Percentiles rank a stretch among this genome's conserved stretches.
phyloP scores from a whole-genome alignment of 257 asterid genomes.

The Gentiana macrophylla region DNA sequence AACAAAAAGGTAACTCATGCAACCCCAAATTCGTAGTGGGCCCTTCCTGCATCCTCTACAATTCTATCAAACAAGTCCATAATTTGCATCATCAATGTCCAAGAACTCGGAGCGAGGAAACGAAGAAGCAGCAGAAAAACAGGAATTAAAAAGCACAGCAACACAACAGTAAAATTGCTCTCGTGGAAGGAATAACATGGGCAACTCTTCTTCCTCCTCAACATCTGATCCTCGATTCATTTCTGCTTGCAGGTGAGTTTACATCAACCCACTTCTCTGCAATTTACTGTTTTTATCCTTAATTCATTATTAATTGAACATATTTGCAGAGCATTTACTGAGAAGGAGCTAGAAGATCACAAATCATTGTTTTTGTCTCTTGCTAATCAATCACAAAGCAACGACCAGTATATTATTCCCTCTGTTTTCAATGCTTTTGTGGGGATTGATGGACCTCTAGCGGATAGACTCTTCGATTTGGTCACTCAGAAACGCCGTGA shows the following conservation, averaged over 20 bases:
- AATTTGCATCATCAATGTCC: too few relatives aligned
- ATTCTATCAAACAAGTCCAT: too few relatives aligned
- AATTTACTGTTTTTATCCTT: not conserved
- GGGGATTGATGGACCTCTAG: conserved; percentile 69
- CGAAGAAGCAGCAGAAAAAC: too few relatives aligned
- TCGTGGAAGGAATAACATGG: conserved; percentile 3
- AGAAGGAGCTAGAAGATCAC: conserved; percentile 50
- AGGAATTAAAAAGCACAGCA: not conserved
- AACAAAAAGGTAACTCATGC: not conserved
- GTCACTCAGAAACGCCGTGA: conserved; percentile 69
- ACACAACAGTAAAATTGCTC: not conserved
- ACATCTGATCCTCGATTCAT: conserved; percentile 24
- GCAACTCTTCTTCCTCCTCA: conserved; percentile 16
- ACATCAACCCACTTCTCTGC: not conserved
- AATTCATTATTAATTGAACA: not conserved
- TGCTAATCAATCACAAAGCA: conserved; percentile 52
- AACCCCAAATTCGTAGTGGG: not conserved
- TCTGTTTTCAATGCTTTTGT: conserved; percentile 59
- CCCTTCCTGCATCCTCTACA: too few relatives aligned
- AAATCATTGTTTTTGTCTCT: conserved; percentile 57
- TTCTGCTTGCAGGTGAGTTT: conserved; percentile 19
- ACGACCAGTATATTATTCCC: conserved; percentile 40
- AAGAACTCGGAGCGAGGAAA: too few relatives aligned
- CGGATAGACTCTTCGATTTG: conserved; percentile 68
- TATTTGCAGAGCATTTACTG: conserved; percentile 59